Percentiles rank a stretch among this genome's conserved stretches.
phyloP scores from a whole-genome alignment of 108 stramenopile species.

The Cyclostephanos invisitatus region DNA sequence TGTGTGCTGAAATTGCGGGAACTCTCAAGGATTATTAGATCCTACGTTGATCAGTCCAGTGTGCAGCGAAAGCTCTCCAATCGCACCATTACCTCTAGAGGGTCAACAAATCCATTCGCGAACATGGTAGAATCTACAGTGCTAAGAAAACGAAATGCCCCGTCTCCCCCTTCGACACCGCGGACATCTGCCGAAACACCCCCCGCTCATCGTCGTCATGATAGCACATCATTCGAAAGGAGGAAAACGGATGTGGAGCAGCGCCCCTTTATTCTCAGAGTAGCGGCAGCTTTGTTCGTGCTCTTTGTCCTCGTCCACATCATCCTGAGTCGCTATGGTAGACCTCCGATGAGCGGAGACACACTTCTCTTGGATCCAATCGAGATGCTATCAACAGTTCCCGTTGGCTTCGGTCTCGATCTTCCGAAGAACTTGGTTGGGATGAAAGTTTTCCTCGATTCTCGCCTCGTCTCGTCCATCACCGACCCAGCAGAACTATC shows the following conservation, averaged over 20 bases:
- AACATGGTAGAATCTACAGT: constrained; percentile 20
- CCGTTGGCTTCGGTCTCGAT: not conserved
- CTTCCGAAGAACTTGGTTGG: constrained; percentile 1
- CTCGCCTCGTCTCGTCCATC: not conserved
- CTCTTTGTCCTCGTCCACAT: not conserved
- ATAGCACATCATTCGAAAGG: not conserved
- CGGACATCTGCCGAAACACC: not conserved
- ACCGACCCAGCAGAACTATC: not conserved
- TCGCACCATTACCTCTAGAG: too few relatives aligned
- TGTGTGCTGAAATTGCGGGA: too few relatives aligned
- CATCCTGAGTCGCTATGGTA: not conserved
- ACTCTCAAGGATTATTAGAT: too few relatives aligned
- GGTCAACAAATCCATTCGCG: too few relatives aligned
- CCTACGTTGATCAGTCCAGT: too few relatives aligned
- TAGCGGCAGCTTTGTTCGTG: not conserved
- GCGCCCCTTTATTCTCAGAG: not conserved
- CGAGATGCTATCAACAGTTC: constrained; percentile 8
- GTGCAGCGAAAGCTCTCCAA: too few relatives aligned
- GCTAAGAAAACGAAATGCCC: not conserved
- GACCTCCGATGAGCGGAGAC: not conserved
- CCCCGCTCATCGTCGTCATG: not conserved
- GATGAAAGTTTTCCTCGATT: constrained; percentile 1
- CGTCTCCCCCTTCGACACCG: not conserved
- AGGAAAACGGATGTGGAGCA: not conserved
- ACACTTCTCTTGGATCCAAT: constrained; percentile 6